phyloP scores from a whole-genome alignment of 352 stramenopile genomes.

The Aphanomyces invadans region DNA sequence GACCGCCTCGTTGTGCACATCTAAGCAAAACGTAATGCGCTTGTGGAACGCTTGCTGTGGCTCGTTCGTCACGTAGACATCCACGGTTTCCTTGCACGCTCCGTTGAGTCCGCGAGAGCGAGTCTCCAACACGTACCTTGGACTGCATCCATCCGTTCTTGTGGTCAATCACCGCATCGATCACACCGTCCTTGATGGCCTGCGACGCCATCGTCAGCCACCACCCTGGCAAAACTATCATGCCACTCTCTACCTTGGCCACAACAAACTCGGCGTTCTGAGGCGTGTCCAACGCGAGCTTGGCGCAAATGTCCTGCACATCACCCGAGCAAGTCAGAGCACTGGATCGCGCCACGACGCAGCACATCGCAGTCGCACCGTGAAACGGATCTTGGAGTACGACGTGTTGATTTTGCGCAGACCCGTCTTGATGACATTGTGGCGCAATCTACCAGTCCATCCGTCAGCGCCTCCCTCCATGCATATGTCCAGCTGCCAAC shows the following conservation, averaged over 20 bases:
- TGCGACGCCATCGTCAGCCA: background rate
- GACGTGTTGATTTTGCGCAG: conserved; percentile 95
- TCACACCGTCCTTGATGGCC: conserved; percentile 96
- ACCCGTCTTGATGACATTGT: conserved; percentile 98
- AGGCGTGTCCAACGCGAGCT: conserved; percentile 88
- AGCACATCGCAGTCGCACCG: background rate
- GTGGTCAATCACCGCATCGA: conserved; percentile 97
- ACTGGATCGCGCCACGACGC: background rate
- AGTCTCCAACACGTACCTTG: conserved; percentile 33
- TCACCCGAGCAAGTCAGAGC: no score
- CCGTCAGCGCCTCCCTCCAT: background rate
- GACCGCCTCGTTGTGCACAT: conserved; percentile 98
- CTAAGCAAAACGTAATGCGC: conserved; percentile 97
- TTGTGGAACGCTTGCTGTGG: conserved; percentile 93
- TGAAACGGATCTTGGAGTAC: conserved; percentile 88
- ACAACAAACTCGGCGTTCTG: conserved; percentile 96
- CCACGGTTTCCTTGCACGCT: conserved; percentile 47
- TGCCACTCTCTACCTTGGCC: conserved; percentile 63
- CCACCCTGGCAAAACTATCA: no score
- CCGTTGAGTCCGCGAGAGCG: no score
- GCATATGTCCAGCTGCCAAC: conserved; percentile 28
- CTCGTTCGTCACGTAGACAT: conserved; percentile 90
- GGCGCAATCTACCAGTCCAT: conserved; percentile 82
- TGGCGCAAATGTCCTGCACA: conserved; percentile 87
- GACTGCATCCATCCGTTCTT: conserved; percentile 90